Base-by-base conservation (phyloP, 768 basidiomycete species). In the Mycena galericulata region DNA sequence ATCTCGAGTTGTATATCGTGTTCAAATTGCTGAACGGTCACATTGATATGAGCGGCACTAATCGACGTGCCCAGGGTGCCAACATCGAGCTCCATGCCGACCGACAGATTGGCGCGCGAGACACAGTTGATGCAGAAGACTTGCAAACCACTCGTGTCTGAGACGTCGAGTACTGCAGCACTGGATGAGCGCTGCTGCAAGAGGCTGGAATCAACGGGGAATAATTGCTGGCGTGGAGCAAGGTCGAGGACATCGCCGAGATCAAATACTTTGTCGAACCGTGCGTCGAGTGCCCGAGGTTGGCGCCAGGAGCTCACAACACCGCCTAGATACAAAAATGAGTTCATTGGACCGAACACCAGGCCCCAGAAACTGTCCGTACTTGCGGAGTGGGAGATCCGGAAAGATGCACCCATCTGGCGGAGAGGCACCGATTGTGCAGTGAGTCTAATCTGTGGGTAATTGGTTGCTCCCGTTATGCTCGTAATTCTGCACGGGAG, bases 101-200 rank as follows among this genome's bases (percentile, higher is more conserved):
- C 50, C 6, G 68, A 64, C 24, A 65, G 65, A 18, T 69, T 55
- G 1, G 32, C 29, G 5, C 9, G 29, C 14, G 68, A 69, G 17
- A 51, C 34, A 38, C 68, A 69, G 22, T 59, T 41, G 22, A 69
- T 57, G 36, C 68, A 69, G 61, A 64, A 64, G 2, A 69, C 57
- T 29, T 60, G 32, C 6, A 69, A 11, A 17, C 22, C 46, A 6
- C 47, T 18, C 20, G 7, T 15, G 41, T 45, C n/a, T 22, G 40
- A 30, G 1, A 34, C 49, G n/a, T n/a, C 50, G 8, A 51, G 14
- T 1, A 27, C 26, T 30, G 24, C 46, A 7, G 54, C 62, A 4
- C 43, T 47, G 38, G 14, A n/a, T n/a, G n/a, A n/a, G 41, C 43
- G 49, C 20, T 6, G 8, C 6, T 46, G 30, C 32, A 62, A 17